phyloP scores from a whole-genome alignment of 2,329 filamentous ascomycete genomes.

The Colletotrichum lentis region DNA sequence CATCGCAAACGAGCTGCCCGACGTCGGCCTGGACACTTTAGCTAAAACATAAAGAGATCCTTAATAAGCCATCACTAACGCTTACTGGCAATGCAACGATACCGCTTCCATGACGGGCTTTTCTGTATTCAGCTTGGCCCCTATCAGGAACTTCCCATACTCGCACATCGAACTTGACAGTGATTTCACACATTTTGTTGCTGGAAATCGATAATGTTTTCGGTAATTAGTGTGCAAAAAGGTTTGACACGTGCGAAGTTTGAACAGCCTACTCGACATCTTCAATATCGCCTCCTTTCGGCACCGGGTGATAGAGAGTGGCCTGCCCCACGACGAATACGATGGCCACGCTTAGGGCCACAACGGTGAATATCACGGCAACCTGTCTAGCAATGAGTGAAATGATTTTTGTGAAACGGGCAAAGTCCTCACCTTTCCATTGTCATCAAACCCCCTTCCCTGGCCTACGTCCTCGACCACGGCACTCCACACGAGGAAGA shows the following conservation, averaged over 20 bases:
- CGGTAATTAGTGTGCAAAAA: no score
- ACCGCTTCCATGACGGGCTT: not conserved
- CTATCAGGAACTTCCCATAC: no score
- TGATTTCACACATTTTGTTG: no score
- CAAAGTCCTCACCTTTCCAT: not conserved
- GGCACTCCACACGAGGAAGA: slow-evolving; percentile 40
- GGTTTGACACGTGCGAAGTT: no score
- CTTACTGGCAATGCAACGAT: slow-evolving; percentile 22
- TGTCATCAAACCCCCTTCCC: slow-evolving; percentile 6
- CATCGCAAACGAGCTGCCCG: not conserved
- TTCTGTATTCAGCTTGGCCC: not conserved
- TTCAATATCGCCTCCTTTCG: slow-evolving; percentile 1
- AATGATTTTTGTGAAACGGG: no score
- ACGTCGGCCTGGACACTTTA: not conserved
- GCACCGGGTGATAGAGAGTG: not conserved
- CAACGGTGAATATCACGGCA: slow-evolving; percentile 6
- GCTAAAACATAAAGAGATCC: not conserved
- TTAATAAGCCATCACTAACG: slow-evolving; percentile 3
- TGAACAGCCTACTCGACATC: not conserved
- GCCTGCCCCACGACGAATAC: not conserved
- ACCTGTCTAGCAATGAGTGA: not conserved
- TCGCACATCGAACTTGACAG: no score
- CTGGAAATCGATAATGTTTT: no score
- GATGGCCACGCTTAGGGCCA: not conserved
- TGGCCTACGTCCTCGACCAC: not conserved